Evolutionary conservation across 768 basidiomycete genomes (phyloP), one percentile per base, ranked within the genome.

Genomic region (Tephrocybe sp.): DNA sequence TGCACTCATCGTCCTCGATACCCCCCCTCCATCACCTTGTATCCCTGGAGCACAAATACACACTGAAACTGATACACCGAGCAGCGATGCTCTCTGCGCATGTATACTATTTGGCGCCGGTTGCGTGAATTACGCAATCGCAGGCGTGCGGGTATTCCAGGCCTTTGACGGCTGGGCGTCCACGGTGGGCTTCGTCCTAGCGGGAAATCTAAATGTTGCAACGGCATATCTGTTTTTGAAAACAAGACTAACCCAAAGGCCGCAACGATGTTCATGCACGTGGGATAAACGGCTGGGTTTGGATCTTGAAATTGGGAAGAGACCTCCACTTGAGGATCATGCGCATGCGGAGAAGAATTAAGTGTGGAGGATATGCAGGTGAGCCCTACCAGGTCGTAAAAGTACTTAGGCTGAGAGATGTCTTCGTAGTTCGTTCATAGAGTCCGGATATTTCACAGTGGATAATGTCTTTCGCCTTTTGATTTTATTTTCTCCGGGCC

Each of bases 161-260:
- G 40, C 43, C 5, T 21, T 12, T 12, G 43, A 42, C n/a, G 43
- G 36, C 21, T 46, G 47, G 37, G 43, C 41, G 16, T 32, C 47
- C 6, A 52, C 54, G 21, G 18, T 22, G 25, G 48, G 36, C 9
- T 52, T 52, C 26, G 28, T 52, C 30, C 42, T 56, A 5, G 39
- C 50, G 8, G 54, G 51, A 2, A 36, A 44, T 21, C 16, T 49
- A 15, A 44, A 46, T 15, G 25, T 40, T 27, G 54, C 36, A 27
- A 56, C 54, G 21, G 54, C 47, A 24, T 56, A 41, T 36, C n/a
- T 56, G 31, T 56, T 52, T 8, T 38, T 56, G 22, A 52, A 41
- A 21, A 34, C 43, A 32, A 56, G 44, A 39, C 39, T 51, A 27
- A 44, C 43, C 13, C 35, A 51, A 27, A n/a, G 30, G 2, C n/a